Evolutionary conservation across 176 grass and related monocot species (phyloP), one percentile per base, ranked within the genome.

Genomic region (Otatea glauca): DNA sequence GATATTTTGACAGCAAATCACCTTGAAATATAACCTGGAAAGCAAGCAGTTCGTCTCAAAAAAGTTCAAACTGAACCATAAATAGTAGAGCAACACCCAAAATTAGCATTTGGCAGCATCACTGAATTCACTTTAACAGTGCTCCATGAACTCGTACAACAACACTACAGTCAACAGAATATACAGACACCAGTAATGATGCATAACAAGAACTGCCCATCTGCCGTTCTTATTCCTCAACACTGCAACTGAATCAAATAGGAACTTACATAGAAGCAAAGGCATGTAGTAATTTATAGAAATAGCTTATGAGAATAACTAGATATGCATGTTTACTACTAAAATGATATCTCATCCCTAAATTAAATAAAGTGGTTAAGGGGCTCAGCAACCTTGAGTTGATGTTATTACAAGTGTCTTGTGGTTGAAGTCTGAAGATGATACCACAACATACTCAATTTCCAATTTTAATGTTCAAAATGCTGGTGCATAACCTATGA

Each of bases 401-500:
- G 59, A 68, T 88, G 56, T 21, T 34, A 77, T 15, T 72, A 20
- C 27, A 38, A 76, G 47, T 15, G 3, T 41, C n/a, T 48, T 35
- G 17, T 48, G 44, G 51, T 64, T 63, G 37, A 61, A 61, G n/a
- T 61, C 21, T 60, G n/a, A n/a, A 42, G 32, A 83, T 77, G 41
- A 16, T 48, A 74, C 59, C 75, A 84, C 37, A 39, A 13, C 62
- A 68, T 68, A 32, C 44, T 89, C 27, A 84, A 58, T 84, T 18
- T 78, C 61, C 25, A 50, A 74, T 63, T 63, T 13, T 66, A 54
- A 51, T 10, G 16, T 70, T 70, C 5, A 35, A 41, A 71, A 55
- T 71, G 23, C 13, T 20, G 43, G 35, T 68, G 39, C 50, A 75
- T 79, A 75, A 67, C 50, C 13, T 41, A 23, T 79, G 35, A 80